Conservation (phyloP, 225 moss, liverwort and hornwort genomes). For the Marchantia paleacea region DNA sequence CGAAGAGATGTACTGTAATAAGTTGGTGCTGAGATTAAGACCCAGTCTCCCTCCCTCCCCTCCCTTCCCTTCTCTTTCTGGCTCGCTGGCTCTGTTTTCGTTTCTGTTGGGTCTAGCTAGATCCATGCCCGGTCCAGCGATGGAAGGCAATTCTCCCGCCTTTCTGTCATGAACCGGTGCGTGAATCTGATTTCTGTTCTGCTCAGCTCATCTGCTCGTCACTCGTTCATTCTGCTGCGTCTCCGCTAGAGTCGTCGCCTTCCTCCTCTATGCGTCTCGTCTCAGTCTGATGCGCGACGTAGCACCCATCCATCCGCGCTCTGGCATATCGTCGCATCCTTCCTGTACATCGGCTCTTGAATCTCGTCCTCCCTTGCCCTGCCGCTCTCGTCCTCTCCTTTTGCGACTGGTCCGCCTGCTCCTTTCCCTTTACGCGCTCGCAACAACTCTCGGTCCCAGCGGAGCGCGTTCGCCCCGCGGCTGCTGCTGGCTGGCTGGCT, state of each 20-base stretch:
- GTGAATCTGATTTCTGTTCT: background rate
- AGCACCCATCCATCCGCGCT: background rate
- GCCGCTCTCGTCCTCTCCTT: background rate
- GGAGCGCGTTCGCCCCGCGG: background rate
- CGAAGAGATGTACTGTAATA: background rate
- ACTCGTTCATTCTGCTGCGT: no score
- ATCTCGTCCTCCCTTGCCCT: background rate
- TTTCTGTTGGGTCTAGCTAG: background rate
- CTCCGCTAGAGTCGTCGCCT: no score
- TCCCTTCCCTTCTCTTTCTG: background rate
- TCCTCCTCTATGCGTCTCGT: no score
- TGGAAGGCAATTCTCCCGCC: constrained; percentile 2
- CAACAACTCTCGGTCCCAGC: background rate
- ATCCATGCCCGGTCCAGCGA: background rate
- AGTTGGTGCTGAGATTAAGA: background rate
- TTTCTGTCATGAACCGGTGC: background rate
- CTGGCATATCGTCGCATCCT: constrained; percentile 2
- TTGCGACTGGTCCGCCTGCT: background rate
- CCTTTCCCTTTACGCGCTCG: no score
- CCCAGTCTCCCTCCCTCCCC: background rate
- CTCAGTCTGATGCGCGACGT: background rate
- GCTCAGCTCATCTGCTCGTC: background rate
- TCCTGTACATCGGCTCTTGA: background rate
- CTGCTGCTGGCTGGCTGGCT: background rate
- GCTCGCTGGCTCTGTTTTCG: background rate